These are phyloP conservation scores for Solanum bulbocastanum DNA, from an alignment of 257 asterid species.

Conservation along the genomic window DNA sequence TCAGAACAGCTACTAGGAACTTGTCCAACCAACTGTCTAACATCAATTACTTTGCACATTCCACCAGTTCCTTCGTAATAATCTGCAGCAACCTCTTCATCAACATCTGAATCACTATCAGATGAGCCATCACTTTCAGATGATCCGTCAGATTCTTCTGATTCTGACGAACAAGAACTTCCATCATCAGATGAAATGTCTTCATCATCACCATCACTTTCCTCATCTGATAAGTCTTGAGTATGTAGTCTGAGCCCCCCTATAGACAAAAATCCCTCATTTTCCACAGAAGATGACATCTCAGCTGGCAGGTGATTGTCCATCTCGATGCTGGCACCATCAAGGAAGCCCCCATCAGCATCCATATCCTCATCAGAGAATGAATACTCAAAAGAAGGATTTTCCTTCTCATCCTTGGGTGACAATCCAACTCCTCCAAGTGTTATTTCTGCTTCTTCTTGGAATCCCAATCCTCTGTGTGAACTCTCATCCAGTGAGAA, in stretches of 20 bases:
- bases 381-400: slow-evolving; percentile 22
- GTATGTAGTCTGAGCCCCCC: slow-evolving; percentile 83
- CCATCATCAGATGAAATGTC: slow-evolving; percentile 39
- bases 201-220: slow-evolving; percentile 26
- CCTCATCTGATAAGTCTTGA: slow-evolving; percentile 52
- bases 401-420: slow-evolving; percentile 37
- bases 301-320: slow-evolving; percentile 25
- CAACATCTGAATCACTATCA: slow-evolving; percentile 62
- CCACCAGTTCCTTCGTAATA: slow-evolving; percentile 82
- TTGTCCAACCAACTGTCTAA: slow-evolving; percentile 44
- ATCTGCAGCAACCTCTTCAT: slow-evolving; percentile 85
- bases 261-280: slow-evolving; percentile 58
- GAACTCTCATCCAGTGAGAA: slow-evolving; percentile 54
- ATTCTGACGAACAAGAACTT: slow-evolving; percentile 35
- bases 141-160: slow-evolving; percentile 39
- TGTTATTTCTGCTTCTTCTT: slow-evolving; percentile 34
- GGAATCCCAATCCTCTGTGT: slow-evolving; percentile 68
- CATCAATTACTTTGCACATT: slow-evolving; percentile 26
- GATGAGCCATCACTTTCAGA: slow-evolving; percentile 43
- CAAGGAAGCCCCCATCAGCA: slow-evolving; percentile 11
- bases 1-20: slow-evolving; percentile 25
- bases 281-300: slow-evolving; percentile 27
- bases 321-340: slow-evolving; percentile 14
- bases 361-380: slow-evolving; percentile 34
- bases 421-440: slow-evolving; percentile 30